Percentiles rank a stretch among this genome's conserved stretches.
Evolutionary conservation across 768 basidiomycete species (phyloP).

Genomic region (Rhizopogon rudus): DNA sequence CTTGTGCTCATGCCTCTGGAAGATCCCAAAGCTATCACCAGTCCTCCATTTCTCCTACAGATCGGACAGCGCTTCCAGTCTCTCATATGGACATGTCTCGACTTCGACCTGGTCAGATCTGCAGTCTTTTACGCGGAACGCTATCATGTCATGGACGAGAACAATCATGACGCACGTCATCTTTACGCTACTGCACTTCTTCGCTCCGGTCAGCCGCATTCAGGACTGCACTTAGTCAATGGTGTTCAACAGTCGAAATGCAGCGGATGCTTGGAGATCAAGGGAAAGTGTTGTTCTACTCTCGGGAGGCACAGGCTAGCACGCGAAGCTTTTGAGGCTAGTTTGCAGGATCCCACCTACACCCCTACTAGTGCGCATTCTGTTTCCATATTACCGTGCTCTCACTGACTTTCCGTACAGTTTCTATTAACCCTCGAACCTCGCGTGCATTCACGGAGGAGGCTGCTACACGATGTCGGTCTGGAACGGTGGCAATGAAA

Average conservation of each 20-base stretch:
- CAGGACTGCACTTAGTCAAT: conserved; percentile 69
- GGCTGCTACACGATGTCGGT: conserved; percentile 69
- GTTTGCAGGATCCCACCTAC: conserved; percentile 48
- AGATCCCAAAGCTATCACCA: conserved; percentile 25
- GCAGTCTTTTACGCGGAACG: conserved; percentile 90
- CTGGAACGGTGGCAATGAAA: conserved; percentile 72
- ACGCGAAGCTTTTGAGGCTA: conserved; percentile 61
- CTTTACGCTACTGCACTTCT: conserved; percentile 78
- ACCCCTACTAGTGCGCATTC: conserved; percentile 51
- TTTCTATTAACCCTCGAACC: conserved; percentile 47
- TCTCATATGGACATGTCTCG: conserved; percentile 81
- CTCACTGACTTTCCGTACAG: conserved; percentile 30
- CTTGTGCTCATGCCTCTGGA: conserved; percentile 53
- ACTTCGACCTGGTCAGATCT: conserved; percentile 70
- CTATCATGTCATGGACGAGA: conserved; percentile 65
- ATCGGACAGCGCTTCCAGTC: conserved; percentile 66
- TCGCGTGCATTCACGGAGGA: conserved; percentile 65
- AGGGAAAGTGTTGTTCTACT: conserved; percentile 66
- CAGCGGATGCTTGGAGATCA: conserved; percentile 73
- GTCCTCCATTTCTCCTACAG: conserved; percentile 44
- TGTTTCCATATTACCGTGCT: conserved; percentile 2
- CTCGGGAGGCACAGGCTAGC: conserved; percentile 78
- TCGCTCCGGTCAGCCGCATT: conserved; percentile 64
- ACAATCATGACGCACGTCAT: conserved; percentile 78
- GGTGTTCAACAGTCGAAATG: conserved; percentile 57